Percentiles rank a stretch among this genome's conserved stretches.
Conservation (phyloP, 31 red algal genomes). For the Asparagopsis taxiformis region DNA sequence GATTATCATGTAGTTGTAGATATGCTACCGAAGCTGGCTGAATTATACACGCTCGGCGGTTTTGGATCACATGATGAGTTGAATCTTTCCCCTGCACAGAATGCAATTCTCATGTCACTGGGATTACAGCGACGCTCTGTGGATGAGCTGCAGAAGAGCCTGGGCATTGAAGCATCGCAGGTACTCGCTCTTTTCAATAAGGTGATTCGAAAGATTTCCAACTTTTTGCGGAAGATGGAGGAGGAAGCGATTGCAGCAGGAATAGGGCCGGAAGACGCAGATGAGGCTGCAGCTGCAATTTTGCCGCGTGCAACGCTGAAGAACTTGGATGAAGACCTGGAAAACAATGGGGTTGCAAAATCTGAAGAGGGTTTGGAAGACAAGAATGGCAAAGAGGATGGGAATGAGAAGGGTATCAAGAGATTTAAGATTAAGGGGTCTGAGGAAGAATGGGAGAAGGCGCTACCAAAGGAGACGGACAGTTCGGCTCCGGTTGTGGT, state of each 20-base stretch:
- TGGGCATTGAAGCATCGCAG: constrained; percentile 71
- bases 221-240: constrained; percentile 44
- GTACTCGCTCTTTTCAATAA: constrained; percentile 93
- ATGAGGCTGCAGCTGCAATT: constrained; percentile 8
- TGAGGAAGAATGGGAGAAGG: constrained; percentile 35
- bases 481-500: constrained; percentile 14
- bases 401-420: constrained; percentile 4
- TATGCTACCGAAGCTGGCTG: constrained; percentile 74
- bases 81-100: constrained; percentile 80
- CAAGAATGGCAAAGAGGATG: constrained; percentile 3
- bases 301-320: constrained; percentile 18
- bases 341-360: neutral
- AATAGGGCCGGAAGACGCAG: constrained; percentile 30
- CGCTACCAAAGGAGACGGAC: constrained; percentile 4
- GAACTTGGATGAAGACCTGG: constrained; percentile 23
- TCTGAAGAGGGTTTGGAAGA: constrained; percentile 15
- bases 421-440: constrained; percentile 51
- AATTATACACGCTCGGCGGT: constrained; percentile 58
- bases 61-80: constrained; percentile 38
- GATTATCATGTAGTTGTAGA: constrained; percentile 91
- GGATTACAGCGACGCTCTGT: constrained; percentile 79
- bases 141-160: constrained; percentile 59
- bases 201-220: constrained; percentile 82
- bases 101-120: constrained; percentile 78
- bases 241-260: constrained; percentile 31